Evolutionary conservation across 306 rosid species (phyloP).

Genomic region (Abrus pulchellus): DNA sequence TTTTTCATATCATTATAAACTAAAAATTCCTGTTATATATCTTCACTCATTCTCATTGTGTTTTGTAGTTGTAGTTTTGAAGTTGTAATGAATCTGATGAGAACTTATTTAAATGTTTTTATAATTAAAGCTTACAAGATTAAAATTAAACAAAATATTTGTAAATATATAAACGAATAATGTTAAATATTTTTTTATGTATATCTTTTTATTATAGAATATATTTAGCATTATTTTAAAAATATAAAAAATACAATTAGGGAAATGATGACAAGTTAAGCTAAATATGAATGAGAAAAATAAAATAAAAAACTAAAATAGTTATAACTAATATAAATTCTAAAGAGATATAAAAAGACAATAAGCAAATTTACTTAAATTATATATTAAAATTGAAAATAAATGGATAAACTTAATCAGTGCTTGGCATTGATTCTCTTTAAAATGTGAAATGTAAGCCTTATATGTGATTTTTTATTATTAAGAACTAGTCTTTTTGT

Average conservation of each 20-base stretch:
- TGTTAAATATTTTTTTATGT: not conserved
- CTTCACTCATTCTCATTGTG: too few relatives aligned
- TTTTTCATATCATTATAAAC: not conserved
- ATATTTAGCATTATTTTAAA: not conserved
- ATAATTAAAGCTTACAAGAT: too few relatives aligned
- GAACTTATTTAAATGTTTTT: not conserved
- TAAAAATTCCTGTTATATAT: not conserved
- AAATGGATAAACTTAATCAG: not conserved
- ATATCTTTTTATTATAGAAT: not conserved
- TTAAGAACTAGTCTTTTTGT: too few relatives aligned
- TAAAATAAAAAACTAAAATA: not conserved
- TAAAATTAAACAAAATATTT: not conserved
- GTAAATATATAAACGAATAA: not conserved
- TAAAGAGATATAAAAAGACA: not conserved
- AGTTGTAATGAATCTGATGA: not conserved
- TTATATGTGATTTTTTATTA: too few relatives aligned
- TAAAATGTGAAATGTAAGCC: not conserved
- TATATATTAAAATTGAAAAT: slow-evolving; percentile 1
- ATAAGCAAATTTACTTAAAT: not conserved
- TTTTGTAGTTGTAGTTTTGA: too few relatives aligned
- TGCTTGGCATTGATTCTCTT: not conserved
- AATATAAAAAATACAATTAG: too few relatives aligned
- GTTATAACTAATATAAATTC: not conserved
- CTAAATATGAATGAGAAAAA: not conserved
- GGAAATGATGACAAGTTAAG: not conserved